A percentile compares a stretch with the other conserved stretches of the same genome.
phyloP scores from a whole-genome alignment of 352 stramenopile species.

The Pythium utonaiense region DNA sequence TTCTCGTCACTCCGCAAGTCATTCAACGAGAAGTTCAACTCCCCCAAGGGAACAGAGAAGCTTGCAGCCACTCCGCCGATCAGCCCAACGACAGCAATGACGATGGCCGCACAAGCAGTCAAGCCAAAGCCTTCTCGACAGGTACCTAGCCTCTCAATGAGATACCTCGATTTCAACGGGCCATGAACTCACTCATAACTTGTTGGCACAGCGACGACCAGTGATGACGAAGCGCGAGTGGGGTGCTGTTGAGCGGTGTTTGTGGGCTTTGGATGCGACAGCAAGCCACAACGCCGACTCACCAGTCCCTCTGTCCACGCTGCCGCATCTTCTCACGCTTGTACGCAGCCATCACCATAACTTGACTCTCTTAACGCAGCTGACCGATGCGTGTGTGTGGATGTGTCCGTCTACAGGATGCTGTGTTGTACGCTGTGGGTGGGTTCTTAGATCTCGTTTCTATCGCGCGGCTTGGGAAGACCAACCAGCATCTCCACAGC shows the following conservation, averaged over 20 bases:
- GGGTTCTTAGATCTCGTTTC: conserved; percentile 11
- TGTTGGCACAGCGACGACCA: neutral
- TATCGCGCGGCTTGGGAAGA: conserved; percentile 30
- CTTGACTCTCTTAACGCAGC: no score
- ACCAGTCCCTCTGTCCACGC: neutral
- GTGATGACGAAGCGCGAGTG: conserved; percentile 29
- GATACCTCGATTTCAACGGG: neutral
- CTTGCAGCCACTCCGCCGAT: neutral
- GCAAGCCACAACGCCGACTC: neutral
- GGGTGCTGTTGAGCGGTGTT: conserved; percentile 45
- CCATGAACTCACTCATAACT: neutral
- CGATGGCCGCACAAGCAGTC: neutral
- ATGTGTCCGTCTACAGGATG: conserved; percentile 1
- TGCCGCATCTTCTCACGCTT: neutral
- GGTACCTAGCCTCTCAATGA: neutral
- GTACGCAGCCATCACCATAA: conserved; percentile 6
- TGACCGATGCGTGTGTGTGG: neutral
- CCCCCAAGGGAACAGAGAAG: conserved; percentile 9
- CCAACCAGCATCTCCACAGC: conserved; percentile 36
- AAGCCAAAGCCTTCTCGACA: neutral
- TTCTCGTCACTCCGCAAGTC: conserved; percentile 22
- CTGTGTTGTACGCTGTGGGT: conserved; percentile 6
- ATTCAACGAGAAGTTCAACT: conserved; percentile 26
- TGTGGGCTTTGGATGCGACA: conserved; percentile 57
- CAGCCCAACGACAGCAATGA: conserved; percentile 7